Evolutionary conservation across 345 rosid genomes (phyloP).

Genomic region (Rhizophora apiculata): DNA sequence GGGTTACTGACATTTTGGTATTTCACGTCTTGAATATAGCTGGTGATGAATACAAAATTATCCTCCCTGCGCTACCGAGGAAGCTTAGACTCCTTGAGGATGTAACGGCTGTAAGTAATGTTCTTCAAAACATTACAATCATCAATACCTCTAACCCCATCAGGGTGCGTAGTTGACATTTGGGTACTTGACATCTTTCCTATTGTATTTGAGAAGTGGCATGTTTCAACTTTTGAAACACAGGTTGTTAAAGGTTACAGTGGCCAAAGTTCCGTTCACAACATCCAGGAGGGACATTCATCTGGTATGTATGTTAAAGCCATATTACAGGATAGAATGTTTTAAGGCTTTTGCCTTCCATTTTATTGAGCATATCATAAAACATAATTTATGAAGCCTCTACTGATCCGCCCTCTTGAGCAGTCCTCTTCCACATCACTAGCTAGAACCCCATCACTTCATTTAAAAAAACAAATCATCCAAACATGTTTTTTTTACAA

Average conservation of each 20-base stretch:
- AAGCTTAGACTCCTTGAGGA: slow-evolving; percentile 37
- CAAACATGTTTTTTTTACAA: no score
- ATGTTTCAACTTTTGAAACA: not conserved
- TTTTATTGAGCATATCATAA: no score
- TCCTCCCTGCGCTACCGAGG: slow-evolving; percentile 31
- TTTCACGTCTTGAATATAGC: slow-evolving; percentile 4
- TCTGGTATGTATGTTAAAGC: slow-evolving; percentile 5
- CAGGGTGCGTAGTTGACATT: not conserved
- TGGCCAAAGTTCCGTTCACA: slow-evolving; percentile 1
- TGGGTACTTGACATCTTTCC: not conserved
- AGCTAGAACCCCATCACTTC: no score
- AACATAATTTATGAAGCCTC: no score
- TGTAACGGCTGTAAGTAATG: slow-evolving; percentile 17
- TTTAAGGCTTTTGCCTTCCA: not conserved
- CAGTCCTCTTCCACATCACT: no score
- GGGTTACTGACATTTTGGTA: not conserved
- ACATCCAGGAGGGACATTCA: slow-evolving; percentile 3
- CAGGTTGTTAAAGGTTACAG: slow-evolving; percentile 16
- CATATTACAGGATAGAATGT: not conserved
- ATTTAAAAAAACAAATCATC: no score
- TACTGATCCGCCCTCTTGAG: no score
- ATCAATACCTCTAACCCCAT: no score
- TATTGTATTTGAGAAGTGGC: not conserved
- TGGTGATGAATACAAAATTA: slow-evolving; percentile 5
- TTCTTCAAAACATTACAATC: not conserved